Base-by-base conservation (phyloP, 2,329 filamentous ascomycete genomes). In the Thelonectria blattea region DNA sequence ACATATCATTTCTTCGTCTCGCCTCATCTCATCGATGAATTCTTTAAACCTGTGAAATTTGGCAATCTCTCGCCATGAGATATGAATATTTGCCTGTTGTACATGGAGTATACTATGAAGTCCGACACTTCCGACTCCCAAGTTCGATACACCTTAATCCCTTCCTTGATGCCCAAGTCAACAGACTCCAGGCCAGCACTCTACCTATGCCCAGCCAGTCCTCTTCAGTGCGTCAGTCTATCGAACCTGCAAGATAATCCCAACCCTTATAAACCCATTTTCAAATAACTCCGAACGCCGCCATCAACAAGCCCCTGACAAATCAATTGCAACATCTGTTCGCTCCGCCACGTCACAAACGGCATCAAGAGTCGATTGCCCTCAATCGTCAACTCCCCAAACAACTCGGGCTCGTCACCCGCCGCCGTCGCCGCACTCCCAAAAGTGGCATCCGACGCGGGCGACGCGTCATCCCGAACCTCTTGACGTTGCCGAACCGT, bases 301-400 rank as follows among this genome's bases (percentile, higher is more conserved):
- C 18, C 42, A 6, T 46, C 42, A 10, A 46, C 42, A 10, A 46
- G 42, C 42, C 18, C 42, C 15, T 24, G 42, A 46, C 42, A 46
- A 17, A 46, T 46, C n/a, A 46, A 10, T 18, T 46, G 42, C 10
- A 46, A 5, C 11, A 46, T 18, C 6, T 46, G 42, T 5, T 24
- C 8, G 14, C 42, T 24, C 12, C 42, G 15, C 52, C 50, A 17
- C 11, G 42, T 46, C 9, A 46, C 42, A 24, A 53, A 53, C 2
- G 51, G 39, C 51, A 53, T 55, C 18, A 55, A 27, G 15, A 55
- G 45, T 5, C 43, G 24, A 30, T 55, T 47, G 2, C 30, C 45
- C 12, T 55, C 52, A 39, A 55, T 55, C 2, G 14, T 48, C 15
- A 55, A 17, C 6, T 55, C 52, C 18, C 30, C 52, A 14, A 12